Evolutionary conservation across 257 asterid genomes (phyloP), one percentile per base, ranked within the genome.

Genomic region (Plantago ovata): DNA sequence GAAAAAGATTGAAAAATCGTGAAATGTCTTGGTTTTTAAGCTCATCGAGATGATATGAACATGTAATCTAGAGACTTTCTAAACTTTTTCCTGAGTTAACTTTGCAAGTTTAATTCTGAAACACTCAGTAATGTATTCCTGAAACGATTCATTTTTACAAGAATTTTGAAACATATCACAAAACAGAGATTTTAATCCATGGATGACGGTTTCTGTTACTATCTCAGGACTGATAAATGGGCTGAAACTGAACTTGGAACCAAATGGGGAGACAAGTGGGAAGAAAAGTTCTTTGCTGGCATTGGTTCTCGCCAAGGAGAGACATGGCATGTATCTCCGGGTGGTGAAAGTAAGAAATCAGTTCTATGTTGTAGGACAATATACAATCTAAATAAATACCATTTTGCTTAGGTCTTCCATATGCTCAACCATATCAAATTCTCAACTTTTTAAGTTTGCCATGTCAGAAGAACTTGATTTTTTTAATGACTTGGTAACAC

Each of bases 191-290:
- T 47, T 42, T 55, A 28, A 38, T 56, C 22, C 60, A 53, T 46
- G 64, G 51, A 13, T 54, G 39, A 53, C 44, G 23, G 22, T 67
- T 20, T 57, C 9, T 66, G 20, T 50, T 46, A 42, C 28, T 62
- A 13, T 53, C 41, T 60, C 84, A 93, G 99, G 99, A 93, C 99
- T 69, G 99, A 93, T 68, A 93, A 93, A 68, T 93, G 99, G 99
- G 99, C 99, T 24, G 99, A 93, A 80, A 93, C 97, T 5, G 96
- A 80, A 71, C 79, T 89, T 16, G 97, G 95, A 70, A 93, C 99
- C 16, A 93, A 89, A 74, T 93, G 99, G 99, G 99, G 99, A 65
- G 99, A 93, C 73, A 93, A 93, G 71, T 93, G 99, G 99, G 99
- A 93, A 77, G 99, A 93, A 18, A 93, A 78, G 68, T 93, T 93